phyloP scores from a whole-genome alignment of 495 filamentous ascomycete genomes.

The Penicillium ucsense region DNA sequence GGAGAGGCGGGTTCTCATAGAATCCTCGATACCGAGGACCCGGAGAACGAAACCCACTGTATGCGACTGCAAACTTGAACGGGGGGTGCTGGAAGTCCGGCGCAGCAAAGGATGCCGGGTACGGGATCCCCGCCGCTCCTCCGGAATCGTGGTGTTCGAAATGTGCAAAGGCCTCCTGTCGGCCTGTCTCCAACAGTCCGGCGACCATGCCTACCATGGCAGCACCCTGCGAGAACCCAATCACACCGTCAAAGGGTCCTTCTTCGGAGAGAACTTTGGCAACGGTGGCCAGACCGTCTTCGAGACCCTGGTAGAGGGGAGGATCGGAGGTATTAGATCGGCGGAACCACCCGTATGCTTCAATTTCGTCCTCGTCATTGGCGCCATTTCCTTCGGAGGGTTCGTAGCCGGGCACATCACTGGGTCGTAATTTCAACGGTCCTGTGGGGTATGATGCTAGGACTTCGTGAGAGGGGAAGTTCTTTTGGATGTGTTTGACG shows the following conservation, averaged over 20 bases:
- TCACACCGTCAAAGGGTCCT: constrained; percentile 58
- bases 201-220: constrained; percentile 54
- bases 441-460: constrained; percentile 44
- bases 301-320: constrained; percentile 56
- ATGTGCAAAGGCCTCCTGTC: constrained; percentile 37
- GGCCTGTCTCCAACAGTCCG: constrained; percentile 52
- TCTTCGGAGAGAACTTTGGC: constrained; percentile 49
- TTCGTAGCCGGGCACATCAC: constrained; percentile 65
- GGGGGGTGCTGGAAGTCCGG: constrained; percentile 37
- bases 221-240: constrained; percentile 70
- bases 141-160: constrained; percentile 17
- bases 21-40: constrained; percentile 52
- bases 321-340: constrained; percentile 39
- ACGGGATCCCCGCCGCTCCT: constrained; percentile 25
- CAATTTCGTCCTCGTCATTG: constrained; percentile 37
- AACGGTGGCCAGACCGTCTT: constrained; percentile 50
- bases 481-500: constrained; percentile 67
- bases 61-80: constrained; percentile 70
- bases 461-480: constrained; percentile 48
- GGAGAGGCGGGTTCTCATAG: constrained; percentile 61
- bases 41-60: constrained; percentile 70
- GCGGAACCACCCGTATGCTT: constrained; percentile 79
- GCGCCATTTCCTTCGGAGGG: constrained; percentile 20
- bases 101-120: constrained; percentile 42
- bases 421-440: constrained; percentile 46